Conservation (phyloP, 2,329 filamentous ascomycete species). For the Alternaria triticina region DNA sequence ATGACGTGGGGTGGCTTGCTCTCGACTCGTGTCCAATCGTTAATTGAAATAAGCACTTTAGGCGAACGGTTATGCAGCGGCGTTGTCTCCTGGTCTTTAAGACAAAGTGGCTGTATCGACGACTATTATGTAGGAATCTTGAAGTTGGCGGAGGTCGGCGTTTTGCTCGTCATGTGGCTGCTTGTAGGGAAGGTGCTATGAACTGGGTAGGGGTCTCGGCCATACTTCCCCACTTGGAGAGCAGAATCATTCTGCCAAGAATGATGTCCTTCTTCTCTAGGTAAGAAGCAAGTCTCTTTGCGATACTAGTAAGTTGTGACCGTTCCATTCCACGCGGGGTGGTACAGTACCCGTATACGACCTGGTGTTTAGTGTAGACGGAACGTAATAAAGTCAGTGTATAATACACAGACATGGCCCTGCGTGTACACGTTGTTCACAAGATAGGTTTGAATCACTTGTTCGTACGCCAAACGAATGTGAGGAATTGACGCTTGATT, state of each 20-base stretch:
- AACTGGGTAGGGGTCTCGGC: slow-evolving; percentile 27
- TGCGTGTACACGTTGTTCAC: neutral
- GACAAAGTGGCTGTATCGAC: neutral
- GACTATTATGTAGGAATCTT: slow-evolving; percentile 18
- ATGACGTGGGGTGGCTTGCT: slow-evolving; percentile 18
- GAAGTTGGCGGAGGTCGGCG: slow-evolving; percentile 39
- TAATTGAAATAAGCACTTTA: neutral
- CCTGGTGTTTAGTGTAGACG: neutral
- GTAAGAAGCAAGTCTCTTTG: slow-evolving; percentile 27
- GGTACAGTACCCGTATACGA: neutral
- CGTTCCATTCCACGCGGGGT: neutral
- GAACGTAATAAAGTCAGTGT: neutral
- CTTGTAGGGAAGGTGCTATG: slow-evolving; percentile 13
- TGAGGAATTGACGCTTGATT: slow-evolving; percentile 48
- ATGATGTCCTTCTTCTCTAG: slow-evolving; percentile 38
- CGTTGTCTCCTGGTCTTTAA: neutral
- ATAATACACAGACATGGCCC: neutral
- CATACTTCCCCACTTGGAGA: slow-evolving; percentile 23
- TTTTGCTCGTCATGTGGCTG: slow-evolving; percentile 35
- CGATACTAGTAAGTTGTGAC: slow-evolving; percentile 8
- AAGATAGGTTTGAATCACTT: neutral
- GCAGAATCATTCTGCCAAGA: slow-evolving; percentile 28
- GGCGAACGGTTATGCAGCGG: neutral
- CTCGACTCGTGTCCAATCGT: slow-evolving; percentile 6
- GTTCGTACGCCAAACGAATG: slow-evolving; percentile 23